Conservation (phyloP, 2,329 filamentous ascomycete genomes). For the Metarhizium humberi region DNA sequence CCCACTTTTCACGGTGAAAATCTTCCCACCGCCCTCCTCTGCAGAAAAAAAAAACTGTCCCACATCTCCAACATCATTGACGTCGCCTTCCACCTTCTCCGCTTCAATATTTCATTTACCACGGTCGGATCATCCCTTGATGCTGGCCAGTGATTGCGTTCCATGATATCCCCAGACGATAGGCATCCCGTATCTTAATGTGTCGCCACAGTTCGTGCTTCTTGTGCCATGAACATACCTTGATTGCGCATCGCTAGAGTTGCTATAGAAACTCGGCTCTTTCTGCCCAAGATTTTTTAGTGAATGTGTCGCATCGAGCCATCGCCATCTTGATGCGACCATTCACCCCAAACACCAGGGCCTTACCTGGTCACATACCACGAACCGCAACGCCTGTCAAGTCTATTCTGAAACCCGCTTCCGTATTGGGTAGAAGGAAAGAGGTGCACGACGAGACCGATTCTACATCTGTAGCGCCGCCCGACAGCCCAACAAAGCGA, state of each 20-base stretch:
- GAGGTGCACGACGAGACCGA: constrained; percentile 33
- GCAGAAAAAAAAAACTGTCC: constrained; percentile 11
- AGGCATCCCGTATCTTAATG: background rate
- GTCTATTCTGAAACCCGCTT: constrained; percentile 42
- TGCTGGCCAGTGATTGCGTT: background rate
- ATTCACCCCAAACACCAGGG: constrained; percentile 25
- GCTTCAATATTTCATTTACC: background rate
- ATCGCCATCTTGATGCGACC: constrained; percentile 17
- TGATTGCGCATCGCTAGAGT: constrained; percentile 1
- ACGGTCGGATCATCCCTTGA: background rate
- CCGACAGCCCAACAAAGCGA: constrained; percentile 40
- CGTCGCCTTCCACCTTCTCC: background rate
- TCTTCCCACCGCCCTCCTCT: constrained; percentile 9
- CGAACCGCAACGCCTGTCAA: constrained; percentile 35
- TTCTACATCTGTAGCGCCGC: constrained; percentile 24
- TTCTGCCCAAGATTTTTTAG: background rate
- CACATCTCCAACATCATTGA: constrained; percentile 9
- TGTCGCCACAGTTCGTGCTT: background rate
- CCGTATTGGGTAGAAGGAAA: constrained; percentile 35
- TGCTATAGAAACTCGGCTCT: background rate
- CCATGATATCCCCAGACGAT: background rate
- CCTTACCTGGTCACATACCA: constrained; percentile 21
- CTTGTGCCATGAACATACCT: background rate
- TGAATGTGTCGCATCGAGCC: background rate
- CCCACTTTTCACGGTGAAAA: constrained; percentile 18